Percentiles rank a stretch among this genome's conserved stretches.
phyloP scores from a whole-genome alignment of 2,329 filamentous ascomycete species.

The Colletotrichum eleusines region DNA sequence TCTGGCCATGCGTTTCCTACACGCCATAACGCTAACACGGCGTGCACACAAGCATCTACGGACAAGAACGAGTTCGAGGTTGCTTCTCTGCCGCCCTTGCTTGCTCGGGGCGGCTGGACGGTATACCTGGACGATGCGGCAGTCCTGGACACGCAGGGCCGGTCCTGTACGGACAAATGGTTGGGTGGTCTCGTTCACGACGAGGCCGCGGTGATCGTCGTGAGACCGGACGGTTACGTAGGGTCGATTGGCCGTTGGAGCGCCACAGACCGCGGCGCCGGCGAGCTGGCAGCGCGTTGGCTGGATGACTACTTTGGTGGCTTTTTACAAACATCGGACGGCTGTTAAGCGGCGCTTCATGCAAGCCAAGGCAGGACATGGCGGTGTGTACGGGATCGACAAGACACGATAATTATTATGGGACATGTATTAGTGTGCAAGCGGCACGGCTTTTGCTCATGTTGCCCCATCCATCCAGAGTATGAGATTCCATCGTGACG shows the following conservation, averaged over 20 bases:
- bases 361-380: background rate
- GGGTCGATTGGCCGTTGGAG: constrained; percentile 40
- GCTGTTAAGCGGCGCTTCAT: constrained; percentile 8
- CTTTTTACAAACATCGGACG: constrained; percentile 26
- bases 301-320: constrained; percentile 31
- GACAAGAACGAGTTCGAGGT: constrained; percentile 74
- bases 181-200: constrained; percentile 39
- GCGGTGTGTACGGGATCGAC: constrained; percentile 1
- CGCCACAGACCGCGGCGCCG: constrained; percentile 3
- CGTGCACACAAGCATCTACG: constrained; percentile 61
- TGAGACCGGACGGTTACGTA: constrained; percentile 45
- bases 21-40: constrained; percentile 1
- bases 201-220: constrained; percentile 42
- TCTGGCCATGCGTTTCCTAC: background rate
- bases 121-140: constrained; percentile 77
- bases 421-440: background rate
- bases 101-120: constrained; percentile 76
- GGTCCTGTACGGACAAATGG: constrained; percentile 62
- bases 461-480: background rate
- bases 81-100: constrained; percentile 70
- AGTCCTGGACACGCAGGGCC: constrained; percentile 63
- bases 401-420: background rate
- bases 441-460: background rate
- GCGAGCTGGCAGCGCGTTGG: constrained; percentile 25
- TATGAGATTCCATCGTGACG: background rate